Conservation (phyloP, 306 rosid species). For the Dicorynia guianensis region DNA sequence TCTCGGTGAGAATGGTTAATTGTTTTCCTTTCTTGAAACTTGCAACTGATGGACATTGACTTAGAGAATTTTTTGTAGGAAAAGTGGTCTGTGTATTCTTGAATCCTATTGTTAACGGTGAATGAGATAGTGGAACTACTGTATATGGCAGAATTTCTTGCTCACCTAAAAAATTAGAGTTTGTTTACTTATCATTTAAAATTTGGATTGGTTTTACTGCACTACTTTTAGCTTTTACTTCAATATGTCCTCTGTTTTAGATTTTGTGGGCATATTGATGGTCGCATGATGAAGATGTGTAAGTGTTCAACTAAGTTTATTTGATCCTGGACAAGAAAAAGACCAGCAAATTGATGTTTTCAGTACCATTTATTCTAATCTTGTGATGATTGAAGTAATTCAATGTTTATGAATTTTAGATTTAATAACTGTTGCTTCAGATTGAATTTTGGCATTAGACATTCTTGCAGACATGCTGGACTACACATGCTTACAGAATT, state of each 20-base stretch:
- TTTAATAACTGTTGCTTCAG: conserved; percentile 7
- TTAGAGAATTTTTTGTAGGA: conserved; percentile 31
- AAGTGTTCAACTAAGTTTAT: conserved; percentile 1
- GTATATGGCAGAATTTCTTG: conserved; percentile 12
- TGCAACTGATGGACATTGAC: conserved; percentile 17
- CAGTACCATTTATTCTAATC: background rate
- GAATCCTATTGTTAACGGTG: conserved; percentile 17
- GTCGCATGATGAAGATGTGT: conserved; percentile 24
- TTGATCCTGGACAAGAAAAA: conserved; percentile 11
- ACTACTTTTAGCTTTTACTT: conserved; percentile 25
- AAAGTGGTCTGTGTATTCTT: conserved; percentile 10
- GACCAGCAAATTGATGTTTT: conserved; percentile 1
- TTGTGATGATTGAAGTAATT: conserved; percentile 23
- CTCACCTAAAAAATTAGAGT: conserved; percentile 10
- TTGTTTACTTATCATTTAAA: conserved; percentile 1
- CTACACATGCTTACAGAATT: conserved; percentile 13
- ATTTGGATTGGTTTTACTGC: conserved; percentile 1
- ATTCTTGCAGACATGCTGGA: background rate
- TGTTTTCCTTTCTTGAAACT: conserved; percentile 32
- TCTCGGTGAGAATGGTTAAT: conserved; percentile 70
- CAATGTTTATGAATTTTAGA: conserved; percentile 19
- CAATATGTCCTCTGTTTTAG: background rate
- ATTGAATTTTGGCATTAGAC: background rate
- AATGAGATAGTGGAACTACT: conserved; percentile 1
- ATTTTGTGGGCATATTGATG: conserved; percentile 21